Percentiles rank a stretch among this genome's conserved stretches.
These are phyloP conservation scores for Mallotus nudiflorus DNA, from an alignment of 345 rosid species.

Conservation along the genomic window DNA sequence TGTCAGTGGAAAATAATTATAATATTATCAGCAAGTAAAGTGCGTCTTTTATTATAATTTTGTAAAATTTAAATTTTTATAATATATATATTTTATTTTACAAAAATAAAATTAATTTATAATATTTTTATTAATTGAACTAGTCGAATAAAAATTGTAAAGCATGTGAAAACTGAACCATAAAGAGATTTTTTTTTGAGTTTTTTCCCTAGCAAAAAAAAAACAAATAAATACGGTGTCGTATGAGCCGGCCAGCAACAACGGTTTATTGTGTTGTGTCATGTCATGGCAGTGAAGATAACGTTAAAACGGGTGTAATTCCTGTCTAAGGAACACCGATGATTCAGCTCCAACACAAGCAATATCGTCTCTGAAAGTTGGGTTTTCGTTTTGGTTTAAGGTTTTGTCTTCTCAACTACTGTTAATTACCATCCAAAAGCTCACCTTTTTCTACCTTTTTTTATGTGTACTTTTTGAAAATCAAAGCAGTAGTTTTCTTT, in stretches of 20 bases:
- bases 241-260: not conserved
- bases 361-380: constrained; percentile 17
- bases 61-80: too few relatives aligned
- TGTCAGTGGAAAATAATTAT: too few relatives aligned
- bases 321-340: constrained; percentile 8
- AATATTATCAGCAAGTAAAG: too few relatives aligned
- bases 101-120: too few relatives aligned
- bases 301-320: constrained; percentile 25
- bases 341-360: constrained; percentile 8
- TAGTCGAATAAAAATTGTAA: not conserved
- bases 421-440: not conserved
- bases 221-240: too few relatives aligned
- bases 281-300: constrained; percentile 18
- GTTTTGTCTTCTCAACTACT: not conserved
- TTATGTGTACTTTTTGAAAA: not conserved
- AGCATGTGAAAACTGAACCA: not conserved
- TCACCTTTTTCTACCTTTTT: not conserved
- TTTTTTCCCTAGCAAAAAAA: too few relatives aligned
- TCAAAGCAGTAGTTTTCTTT: not conserved
- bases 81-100: too few relatives aligned
- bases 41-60: too few relatives aligned
- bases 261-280: too few relatives aligned
- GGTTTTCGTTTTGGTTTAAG: constrained; percentile 16
- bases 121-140: too few relatives aligned
- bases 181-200: too few relatives aligned